phyloP scores from a whole-genome alignment of 2,329 filamentous ascomycete species.

The Aspergillus ochraceus region DNA sequence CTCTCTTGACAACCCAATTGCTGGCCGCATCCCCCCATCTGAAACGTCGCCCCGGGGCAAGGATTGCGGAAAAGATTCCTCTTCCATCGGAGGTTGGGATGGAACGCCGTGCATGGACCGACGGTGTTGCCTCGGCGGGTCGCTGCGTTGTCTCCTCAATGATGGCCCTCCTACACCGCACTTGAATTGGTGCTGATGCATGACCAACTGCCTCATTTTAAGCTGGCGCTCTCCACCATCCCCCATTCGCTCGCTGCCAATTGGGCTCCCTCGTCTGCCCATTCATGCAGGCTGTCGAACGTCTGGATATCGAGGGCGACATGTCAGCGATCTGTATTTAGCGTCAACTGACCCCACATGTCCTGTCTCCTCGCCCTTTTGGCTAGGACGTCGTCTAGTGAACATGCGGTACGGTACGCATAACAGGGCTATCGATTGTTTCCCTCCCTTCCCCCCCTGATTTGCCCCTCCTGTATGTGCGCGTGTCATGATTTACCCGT shows the following conservation, averaged over 20 bases:
- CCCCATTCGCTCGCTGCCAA: conserved; percentile 15
- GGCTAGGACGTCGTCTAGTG: background rate
- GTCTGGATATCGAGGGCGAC: conserved; percentile 23
- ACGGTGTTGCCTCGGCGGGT: conserved; percentile 12
- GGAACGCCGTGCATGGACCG: background rate
- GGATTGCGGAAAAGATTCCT: conserved; percentile 9
- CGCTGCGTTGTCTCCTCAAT: conserved; percentile 22
- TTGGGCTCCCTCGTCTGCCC: conserved; percentile 20
- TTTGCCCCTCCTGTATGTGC: background rate
- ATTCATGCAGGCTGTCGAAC: conserved; percentile 19
- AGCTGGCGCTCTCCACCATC: conserved; percentile 20
- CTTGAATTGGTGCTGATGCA: conserved; percentile 19
- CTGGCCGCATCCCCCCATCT: background rate
- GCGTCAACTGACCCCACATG: conserved; percentile 20
- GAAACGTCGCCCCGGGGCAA: background rate
- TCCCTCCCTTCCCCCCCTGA: conserved; percentile 7
- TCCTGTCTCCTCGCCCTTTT: conserved; percentile 9
- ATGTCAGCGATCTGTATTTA: conserved; percentile 25
- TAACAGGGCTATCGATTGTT: conserved; percentile 9
- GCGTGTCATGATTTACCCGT: conserved; percentile 11
- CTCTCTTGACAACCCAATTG: background rate
- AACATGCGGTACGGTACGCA: background rate
- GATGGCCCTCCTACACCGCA: conserved; percentile 19
- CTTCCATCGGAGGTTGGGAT: conserved; percentile 3
- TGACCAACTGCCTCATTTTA: conserved; percentile 25